phyloP scores from a whole-genome alignment of 805 yeast genomes.

The Scheffersomyces lignosus region DNA sequence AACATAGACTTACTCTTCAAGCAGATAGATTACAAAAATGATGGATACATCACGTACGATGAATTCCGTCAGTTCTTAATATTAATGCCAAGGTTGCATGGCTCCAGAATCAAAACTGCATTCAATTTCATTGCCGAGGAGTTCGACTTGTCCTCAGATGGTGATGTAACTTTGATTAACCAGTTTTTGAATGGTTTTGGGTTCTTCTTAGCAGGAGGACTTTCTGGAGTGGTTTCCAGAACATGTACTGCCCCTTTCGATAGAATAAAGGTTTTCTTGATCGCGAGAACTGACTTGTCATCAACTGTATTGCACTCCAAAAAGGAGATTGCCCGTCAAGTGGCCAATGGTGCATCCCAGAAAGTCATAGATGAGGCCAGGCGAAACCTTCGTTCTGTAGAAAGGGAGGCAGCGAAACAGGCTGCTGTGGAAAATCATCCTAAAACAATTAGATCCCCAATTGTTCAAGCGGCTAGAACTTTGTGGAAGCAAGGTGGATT shows the following conservation, averaged over 20 bases:
- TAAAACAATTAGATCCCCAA: constrained; percentile 63
- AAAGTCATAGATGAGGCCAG: constrained; percentile 37
- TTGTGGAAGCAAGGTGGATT: constrained; percentile 88
- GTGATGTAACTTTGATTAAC: constrained; percentile 82
- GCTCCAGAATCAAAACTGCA: constrained; percentile 79
- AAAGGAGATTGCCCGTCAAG: constrained; percentile 37
- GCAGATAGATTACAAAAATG: constrained; percentile 53
- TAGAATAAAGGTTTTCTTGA: constrained; percentile 87
- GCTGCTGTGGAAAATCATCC: constrained; percentile 36
- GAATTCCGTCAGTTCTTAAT: constrained; percentile 83
- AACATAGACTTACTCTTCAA: constrained; percentile 58
- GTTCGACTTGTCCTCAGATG: constrained; percentile 80
- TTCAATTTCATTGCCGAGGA: constrained; percentile 79
- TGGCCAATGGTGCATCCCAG: constrained; percentile 35
- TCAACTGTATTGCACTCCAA: constrained; percentile 67
- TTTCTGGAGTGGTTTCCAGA: constrained; percentile 93
- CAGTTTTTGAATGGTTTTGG: constrained; percentile 85
- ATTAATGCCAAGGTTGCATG: constrained; percentile 77
- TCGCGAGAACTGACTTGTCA: constrained; percentile 83
- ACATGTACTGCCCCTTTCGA: constrained; percentile 98
- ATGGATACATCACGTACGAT: constrained; percentile 74
- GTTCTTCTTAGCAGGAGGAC: constrained; percentile 90
- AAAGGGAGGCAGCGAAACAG: constrained; percentile 22
- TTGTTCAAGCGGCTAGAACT: constrained; percentile 76
- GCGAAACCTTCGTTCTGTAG: constrained; percentile 26